Base-by-base conservation (phyloP, 2,329 filamentous ascomycete genomes). In the Amphichorda felina region DNA sequence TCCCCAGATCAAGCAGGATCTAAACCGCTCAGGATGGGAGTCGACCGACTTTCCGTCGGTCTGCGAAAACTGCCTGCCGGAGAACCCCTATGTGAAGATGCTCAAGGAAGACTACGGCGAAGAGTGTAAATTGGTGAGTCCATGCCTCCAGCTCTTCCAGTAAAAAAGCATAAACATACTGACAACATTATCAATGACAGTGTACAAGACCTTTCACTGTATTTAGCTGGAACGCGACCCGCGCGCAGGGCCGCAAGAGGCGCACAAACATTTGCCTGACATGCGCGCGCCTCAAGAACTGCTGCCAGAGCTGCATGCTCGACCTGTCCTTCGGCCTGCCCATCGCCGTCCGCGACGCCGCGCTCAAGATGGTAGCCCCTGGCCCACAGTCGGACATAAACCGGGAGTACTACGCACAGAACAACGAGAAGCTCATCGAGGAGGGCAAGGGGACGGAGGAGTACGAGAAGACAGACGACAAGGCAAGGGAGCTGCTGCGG, bases 31-130 rank as follows among this genome's bases (percentile, higher is more conserved):
- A 14, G 91, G 91, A 40, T 95, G 88, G 87, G 91, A 98, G 61
- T 82, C 86, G 22, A 91, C 85, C 33, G 85, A 91, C 58, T 87
- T 91, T 50, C 85, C 85, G 8, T 88, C 82, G 3, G 82, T 91
- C 24, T 91, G 77, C 66, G 91, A 98, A 61, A 87, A 79, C 53
- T 98, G 91, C 56, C 73, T 98, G 2, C 88, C 89, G 13, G 88
- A 94, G 42, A 96, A 96, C 50, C 89, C 89, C 2, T 98, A 94
- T 52, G 91, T 98, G 30, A 91, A 96, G 61, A 96, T 98, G 88
- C 70, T 98, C 41, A 98, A 98, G 61, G 87, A 96, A 54, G 89
- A 98, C 57, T 79, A 93, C 50, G 91, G 87, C 49, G 84, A 82
- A 38, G 82, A 88, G 61, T 86, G 82, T 70, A 83, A 83, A 65